Percentiles rank a stretch among this genome's conserved stretches.
These are phyloP conservation scores for Aspergillus carbonarius DNA, from an alignment of 2,329 filamentous ascomycete species.

Conservation along the genomic window DNA sequence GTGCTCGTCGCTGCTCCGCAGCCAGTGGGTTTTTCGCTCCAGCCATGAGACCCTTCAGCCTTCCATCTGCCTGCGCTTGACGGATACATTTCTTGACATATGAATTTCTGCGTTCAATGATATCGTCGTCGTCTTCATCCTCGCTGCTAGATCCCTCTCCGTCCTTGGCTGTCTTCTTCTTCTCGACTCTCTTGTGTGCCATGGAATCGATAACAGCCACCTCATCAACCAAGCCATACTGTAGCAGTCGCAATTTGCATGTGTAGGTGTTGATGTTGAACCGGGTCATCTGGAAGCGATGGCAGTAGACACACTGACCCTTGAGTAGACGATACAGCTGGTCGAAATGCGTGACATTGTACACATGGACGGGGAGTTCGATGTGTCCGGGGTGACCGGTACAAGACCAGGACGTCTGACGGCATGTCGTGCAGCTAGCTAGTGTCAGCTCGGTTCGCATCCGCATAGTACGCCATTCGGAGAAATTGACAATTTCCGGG, in stretches of 20 bases:
- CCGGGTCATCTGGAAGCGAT: slow-evolving; percentile 76
- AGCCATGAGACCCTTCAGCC: slow-evolving; percentile 40
- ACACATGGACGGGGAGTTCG: slow-evolving; percentile 87
- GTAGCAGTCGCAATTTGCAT: slow-evolving; percentile 82
- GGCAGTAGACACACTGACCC: slow-evolving; percentile 88
- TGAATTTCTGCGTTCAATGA: slow-evolving; percentile 58
- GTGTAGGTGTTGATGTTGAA: slow-evolving; percentile 73
- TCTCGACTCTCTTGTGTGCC: slow-evolving; percentile 44
- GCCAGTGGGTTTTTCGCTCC: slow-evolving; percentile 79
- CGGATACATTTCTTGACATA: slow-evolving; percentile 75
- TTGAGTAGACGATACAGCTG: slow-evolving; percentile 82
- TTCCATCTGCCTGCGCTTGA: slow-evolving; percentile 53
- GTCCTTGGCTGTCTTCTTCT: slow-evolving; percentile 45
- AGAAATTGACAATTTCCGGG: background rate
- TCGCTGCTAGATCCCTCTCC: slow-evolving; percentile 66
- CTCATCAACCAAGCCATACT: slow-evolving; percentile 76
- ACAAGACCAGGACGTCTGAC: slow-evolving; percentile 75
- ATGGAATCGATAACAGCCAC: slow-evolving; percentile 58
- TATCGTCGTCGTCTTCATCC: slow-evolving; percentile 53
- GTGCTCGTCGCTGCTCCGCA: slow-evolving; percentile 68
- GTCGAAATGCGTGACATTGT: slow-evolving; percentile 96
- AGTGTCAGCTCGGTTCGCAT: slow-evolving; percentile 19
- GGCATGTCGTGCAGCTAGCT: slow-evolving; percentile 84
- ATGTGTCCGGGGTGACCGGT: slow-evolving; percentile 95
- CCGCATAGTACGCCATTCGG: background rate